phyloP scores from a whole-genome alignment of 345 rosid species.

The Melastoma malabathricum region DNA sequence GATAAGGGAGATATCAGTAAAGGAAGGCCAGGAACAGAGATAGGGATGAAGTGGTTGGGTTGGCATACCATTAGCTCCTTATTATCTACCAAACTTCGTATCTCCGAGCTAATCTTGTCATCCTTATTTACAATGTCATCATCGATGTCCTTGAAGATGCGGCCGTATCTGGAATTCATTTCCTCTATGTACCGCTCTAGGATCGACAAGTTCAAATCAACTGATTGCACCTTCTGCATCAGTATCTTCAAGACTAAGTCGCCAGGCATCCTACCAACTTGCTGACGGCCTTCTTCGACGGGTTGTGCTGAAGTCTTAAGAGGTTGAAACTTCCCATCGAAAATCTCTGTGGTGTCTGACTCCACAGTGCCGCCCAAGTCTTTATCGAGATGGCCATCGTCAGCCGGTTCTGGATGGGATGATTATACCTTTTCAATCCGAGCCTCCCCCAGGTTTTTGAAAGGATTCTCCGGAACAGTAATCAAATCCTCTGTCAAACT shows the following conservation, averaged over 20 bases:
- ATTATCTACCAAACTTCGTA: slow-evolving; percentile 28
- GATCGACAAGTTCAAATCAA: slow-evolving; percentile 71
- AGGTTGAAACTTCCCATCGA: slow-evolving; percentile 22
- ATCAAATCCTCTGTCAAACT: no score
- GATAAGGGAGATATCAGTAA: background rate
- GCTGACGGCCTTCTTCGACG: slow-evolving; percentile 60
- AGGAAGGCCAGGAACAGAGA: background rate
- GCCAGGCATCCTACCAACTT: slow-evolving; percentile 85
- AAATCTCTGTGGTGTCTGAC: slow-evolving; percentile 19
- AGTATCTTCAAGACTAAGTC: slow-evolving; percentile 82
- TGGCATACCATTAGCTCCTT: slow-evolving; percentile 38
- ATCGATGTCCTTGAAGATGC: slow-evolving; percentile 62
- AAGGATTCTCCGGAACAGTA: slow-evolving; percentile 36
- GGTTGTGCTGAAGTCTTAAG: slow-evolving; percentile 29
- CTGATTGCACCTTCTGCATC: slow-evolving; percentile 81
- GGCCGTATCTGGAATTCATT: slow-evolving; percentile 53
- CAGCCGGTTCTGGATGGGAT: slow-evolving; percentile 18
- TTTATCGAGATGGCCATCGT: slow-evolving; percentile 22
- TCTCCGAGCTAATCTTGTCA: slow-evolving; percentile 38
- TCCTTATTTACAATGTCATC: slow-evolving; percentile 48
- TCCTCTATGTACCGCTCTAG: slow-evolving; percentile 84
- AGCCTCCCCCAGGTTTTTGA: slow-evolving; percentile 26
- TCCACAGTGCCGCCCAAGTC: slow-evolving; percentile 20
- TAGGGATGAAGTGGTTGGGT: background rate
- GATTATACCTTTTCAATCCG: slow-evolving; percentile 25